Conservation (phyloP, 2,329 filamentous ascomycete species). For the Didymella pinodella region DNA sequence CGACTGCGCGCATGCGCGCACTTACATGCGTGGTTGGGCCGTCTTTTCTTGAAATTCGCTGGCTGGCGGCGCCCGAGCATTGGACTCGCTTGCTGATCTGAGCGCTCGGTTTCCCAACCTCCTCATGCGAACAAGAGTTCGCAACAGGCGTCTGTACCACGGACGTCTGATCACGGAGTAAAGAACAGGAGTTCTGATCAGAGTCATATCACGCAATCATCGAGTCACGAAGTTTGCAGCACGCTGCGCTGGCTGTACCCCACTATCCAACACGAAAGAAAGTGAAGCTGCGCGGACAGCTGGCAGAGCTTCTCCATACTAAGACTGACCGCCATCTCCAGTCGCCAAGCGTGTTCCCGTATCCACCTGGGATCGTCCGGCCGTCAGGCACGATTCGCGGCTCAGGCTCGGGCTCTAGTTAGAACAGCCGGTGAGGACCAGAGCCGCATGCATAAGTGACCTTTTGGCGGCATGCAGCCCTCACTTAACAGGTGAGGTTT, state of each 20-base stretch:
- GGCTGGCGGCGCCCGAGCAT: slow-evolving; percentile 35
- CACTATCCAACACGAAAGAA: slow-evolving; percentile 15
- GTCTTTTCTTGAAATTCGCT: slow-evolving; percentile 29
- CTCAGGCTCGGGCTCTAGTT: slow-evolving; percentile 19
- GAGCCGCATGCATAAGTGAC: slow-evolving; percentile 17
- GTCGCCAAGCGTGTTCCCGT: slow-evolving; percentile 21
- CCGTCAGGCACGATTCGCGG: slow-evolving; percentile 22
- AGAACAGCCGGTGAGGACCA: slow-evolving; percentile 32
- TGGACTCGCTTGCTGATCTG: slow-evolving; percentile 28
- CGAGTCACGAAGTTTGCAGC: slow-evolving; percentile 8
- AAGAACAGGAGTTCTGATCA: slow-evolving; percentile 18
- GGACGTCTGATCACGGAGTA: not conserved
- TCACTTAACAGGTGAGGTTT: slow-evolving; percentile 14
- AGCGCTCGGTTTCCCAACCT: slow-evolving; percentile 22
- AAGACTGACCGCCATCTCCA: slow-evolving; percentile 24
- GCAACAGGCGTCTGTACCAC: not conserved
- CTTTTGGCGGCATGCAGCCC: slow-evolving; percentile 18
- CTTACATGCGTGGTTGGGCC: slow-evolving; percentile 41
- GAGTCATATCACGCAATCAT: slow-evolving; percentile 1
- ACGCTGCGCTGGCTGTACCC: slow-evolving; percentile 18
- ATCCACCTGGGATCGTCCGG: slow-evolving; percentile 26
- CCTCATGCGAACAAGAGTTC: slow-evolving; percentile 22
- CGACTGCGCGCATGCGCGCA: slow-evolving; percentile 28
- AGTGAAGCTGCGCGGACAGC: slow-evolving; percentile 23
- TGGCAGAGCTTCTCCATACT: slow-evolving; percentile 21